Evolutionary conservation across 1,284 basidiomycete genomes (phyloP).

Genomic region (Ganoderma leucocontextum): DNA sequence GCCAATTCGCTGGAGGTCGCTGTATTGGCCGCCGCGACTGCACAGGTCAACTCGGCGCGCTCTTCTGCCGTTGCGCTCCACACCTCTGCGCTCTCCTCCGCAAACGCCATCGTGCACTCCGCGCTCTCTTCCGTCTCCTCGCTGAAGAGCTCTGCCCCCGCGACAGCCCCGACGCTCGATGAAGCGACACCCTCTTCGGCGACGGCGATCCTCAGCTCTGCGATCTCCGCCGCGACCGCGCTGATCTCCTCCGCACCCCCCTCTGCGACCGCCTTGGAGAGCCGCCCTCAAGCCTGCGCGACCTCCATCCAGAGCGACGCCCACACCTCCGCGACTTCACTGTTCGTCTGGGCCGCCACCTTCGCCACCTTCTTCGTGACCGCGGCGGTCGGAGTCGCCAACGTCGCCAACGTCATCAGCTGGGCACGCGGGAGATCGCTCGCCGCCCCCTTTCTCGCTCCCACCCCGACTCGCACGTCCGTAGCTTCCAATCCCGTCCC

Average conservation of each 20-base stretch:
- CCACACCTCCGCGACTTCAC: background rate
- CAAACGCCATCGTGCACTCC: background rate
- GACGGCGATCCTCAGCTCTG: background rate
- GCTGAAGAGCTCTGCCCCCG: background rate
- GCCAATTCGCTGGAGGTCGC: background rate
- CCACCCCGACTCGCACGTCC: background rate
- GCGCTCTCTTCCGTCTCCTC: background rate
- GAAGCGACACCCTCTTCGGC: background rate
- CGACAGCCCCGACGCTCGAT: background rate
- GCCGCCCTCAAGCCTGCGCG: background rate
- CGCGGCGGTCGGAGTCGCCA: background rate
- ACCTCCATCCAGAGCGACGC: background rate
- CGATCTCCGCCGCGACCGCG: background rate
- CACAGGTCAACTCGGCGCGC: background rate
- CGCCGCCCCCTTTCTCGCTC: background rate
- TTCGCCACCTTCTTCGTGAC: background rate
- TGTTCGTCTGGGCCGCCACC: background rate
- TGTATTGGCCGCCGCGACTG: background rate
- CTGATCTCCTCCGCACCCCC: background rate
- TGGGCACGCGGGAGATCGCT: background rate
- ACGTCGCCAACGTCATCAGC: background rate
- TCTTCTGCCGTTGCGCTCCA: background rate
- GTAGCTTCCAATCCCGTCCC: background rate
- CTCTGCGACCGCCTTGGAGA: background rate
- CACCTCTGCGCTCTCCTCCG: constrained; percentile 2